Conservation (phyloP, 2,329 filamentous ascomycete species). For the Rhexocercosporidium sp. region DNA sequence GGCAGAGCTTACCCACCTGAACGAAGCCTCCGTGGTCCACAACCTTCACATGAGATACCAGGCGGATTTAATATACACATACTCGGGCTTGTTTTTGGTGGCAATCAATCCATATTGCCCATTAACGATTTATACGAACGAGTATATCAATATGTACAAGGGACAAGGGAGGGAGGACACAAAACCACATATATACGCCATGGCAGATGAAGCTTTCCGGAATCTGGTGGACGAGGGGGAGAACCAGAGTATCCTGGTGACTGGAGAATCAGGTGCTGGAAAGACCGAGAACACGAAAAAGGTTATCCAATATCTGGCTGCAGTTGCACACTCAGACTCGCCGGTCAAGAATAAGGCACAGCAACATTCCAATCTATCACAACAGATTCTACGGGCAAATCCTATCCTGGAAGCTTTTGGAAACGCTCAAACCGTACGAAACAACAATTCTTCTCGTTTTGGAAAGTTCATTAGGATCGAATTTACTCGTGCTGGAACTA, state of each 20-base stretch:
- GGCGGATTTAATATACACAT: constrained; percentile 96
- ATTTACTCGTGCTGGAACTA: constrained; percentile 85
- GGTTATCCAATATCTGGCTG: constrained; percentile 97
- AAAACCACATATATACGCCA: constrained; percentile 95
- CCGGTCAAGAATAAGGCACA: constrained; percentile 66
- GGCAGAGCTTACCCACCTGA: constrained; percentile 97
- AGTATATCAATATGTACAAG: constrained; percentile 98
- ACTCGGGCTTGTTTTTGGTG: constrained; percentile 95
- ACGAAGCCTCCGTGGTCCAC: constrained; percentile 97
- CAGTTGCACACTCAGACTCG: constrained; percentile 85
- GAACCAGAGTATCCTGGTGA: constrained; percentile 97
- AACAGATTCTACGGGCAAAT: constrained; percentile 95
- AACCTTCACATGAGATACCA: constrained; percentile 96
- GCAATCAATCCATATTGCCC: constrained; percentile 97
- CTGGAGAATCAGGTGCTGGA: constrained; percentile 95
- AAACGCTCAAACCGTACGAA: constrained; percentile 95
- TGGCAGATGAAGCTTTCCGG: constrained; percentile 95
- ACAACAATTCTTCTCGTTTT: constrained; percentile 98
- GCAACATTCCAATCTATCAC: constrained; percentile 84
- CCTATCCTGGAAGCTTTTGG: constrained; percentile 98
- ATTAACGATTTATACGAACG: constrained; percentile 92
- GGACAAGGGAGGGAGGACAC: constrained; percentile 90
- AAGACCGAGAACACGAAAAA: constrained; percentile 99
- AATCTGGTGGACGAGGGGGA: constrained; percentile 94
- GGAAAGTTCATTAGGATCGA: constrained; percentile 99